Evolutionary conservation across 2,329 filamentous ascomycete species (phyloP), one percentile per base, ranked within the genome.

Genomic region (Paecilomyces sp.): DNA sequence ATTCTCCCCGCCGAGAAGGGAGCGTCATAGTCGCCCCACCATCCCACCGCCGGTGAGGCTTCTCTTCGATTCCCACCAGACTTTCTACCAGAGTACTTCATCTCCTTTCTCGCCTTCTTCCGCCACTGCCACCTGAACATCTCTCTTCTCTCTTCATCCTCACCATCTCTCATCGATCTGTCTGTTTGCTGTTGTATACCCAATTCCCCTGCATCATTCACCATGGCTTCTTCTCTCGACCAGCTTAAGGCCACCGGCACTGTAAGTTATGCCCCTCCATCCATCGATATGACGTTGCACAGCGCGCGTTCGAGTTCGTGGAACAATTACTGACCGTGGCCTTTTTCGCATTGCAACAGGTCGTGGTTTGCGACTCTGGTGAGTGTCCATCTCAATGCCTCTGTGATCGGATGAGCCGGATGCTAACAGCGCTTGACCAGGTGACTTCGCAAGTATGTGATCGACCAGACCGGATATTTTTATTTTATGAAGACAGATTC

Each of bases 231-330:
- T 79, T 91, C 92, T 79, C 89, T 99, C 72, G 94, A 97, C 72
- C 92, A 97, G 83, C 87, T 99, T 78, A 99, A 99, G 86, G 88
- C 91, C 83, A 80, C 89, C 76, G 94, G 94, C 88, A 99, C 94
- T 74, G 92, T 96, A 85, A 80, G 91, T 90, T 9, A 64, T 52
- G 47, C 56, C 31, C 50, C 60, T 24, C 56, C 57, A 52, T 60
- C 56, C 61, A 56, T 28, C 25, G 6, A 28, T 47, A 47, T 12
- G 12, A 36, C 11, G 31, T 15, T 53, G 25, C 11, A 28, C 60
- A 33, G 59, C 31, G 31, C 58, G 25, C 57, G 47, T 34, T 57
- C 28, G 47, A 50, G 56, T 11, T 31, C 13, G 53, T 24, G 56
- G 34, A 58, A 57, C 59, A 64, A 53, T 54, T 57, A 58, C 61